Base-by-base conservation (phyloP, 306 rosid genomes). In the Carpinus fangiana region DNA sequence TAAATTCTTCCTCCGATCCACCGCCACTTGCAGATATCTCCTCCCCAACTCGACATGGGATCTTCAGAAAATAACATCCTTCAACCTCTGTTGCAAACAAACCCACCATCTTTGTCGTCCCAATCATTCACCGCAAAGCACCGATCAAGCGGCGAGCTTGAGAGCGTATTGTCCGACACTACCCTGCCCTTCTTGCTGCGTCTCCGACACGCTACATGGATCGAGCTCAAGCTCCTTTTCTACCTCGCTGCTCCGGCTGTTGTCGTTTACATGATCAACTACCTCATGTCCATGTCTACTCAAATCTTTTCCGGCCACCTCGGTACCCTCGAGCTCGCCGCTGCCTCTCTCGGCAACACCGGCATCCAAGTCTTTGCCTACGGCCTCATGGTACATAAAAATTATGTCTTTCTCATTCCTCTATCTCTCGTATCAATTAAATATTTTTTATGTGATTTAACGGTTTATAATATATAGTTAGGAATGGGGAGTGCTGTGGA, bases 401-500 rank as follows among this genome's bases (percentile, higher is more conserved):
- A 31, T 31, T 31, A 31, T 31, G 3, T 31, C 34, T 31, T 2
- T 31, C 34, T 31, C 3, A 31, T 31, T 31, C 26, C 26, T 23
- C 26, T 31, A 31, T 31, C 3, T 31, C 3, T 31, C 0, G 3
- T 31, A 1, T 31, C 34, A 31, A 31, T 31, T 31, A 31, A 2
- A 31, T 31, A 31, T 31, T 31, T 31, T 31, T 31, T 2, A 2
- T 2, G 34, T 31, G 34, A 31, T 31, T 31, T 31, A 31, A 31
- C 34, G 3, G 3, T 31, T 31, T 31, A 31, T 31, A 31, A 31
- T 2, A 2, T 31, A 31, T 31, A 31, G 34, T 79, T 91, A 34
- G 98, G 98, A 0, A 91, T 93, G 98, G 98, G 98, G 18, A 93
- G 98, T 61, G 98, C 98, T 0, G 98, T 91, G n/a, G 98, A 93